Percentiles rank a stretch among this genome's conserved stretches.
Conservation (phyloP, 257 asterid species). For the Nicotiana knightiana region DNA sequence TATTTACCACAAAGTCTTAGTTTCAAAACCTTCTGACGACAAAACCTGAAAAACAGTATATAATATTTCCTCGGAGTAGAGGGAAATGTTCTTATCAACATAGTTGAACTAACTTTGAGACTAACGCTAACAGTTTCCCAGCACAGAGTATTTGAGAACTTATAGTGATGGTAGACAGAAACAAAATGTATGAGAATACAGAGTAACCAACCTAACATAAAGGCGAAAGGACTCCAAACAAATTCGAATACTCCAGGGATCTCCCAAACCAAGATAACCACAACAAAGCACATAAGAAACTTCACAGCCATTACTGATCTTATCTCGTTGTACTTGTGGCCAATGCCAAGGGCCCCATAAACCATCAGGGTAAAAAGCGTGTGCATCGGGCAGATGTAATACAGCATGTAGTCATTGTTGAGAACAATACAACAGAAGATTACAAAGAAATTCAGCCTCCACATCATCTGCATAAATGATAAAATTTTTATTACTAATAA, state of each 20-base stretch:
- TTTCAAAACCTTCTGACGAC: neutral
- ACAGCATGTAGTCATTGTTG: slow-evolving; percentile 84
- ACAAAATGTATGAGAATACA: slow-evolving; percentile 5
- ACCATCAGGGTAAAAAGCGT: slow-evolving; percentile 97
- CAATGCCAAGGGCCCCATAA: slow-evolving; percentile 96
- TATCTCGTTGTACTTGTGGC: slow-evolving; percentile 80
- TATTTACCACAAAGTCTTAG: neutral
- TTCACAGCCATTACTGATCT: slow-evolving; percentile 79
- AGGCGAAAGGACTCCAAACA: slow-evolving; percentile 77
- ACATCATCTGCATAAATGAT: slow-evolving; percentile 89
- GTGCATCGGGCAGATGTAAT: slow-evolving; percentile 98
- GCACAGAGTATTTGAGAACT: neutral
- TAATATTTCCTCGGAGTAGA: neutral
- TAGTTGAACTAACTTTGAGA: neutral
- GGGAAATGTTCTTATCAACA: neutral
- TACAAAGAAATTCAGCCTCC: slow-evolving; percentile 97
- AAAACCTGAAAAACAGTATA: neutral
- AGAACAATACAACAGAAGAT: slow-evolving; percentile 86
- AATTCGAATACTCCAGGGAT: slow-evolving; percentile 87
- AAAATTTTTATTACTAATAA: neutral
- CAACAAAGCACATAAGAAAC: slow-evolving; percentile 58
- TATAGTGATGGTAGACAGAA: neutral
- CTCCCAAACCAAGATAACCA: slow-evolving; percentile 94
- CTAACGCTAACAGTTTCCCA: neutral
- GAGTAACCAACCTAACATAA: slow-evolving; percentile 58